phyloP scores from a whole-genome alignment of 2,329 filamentous ascomycete genomes.

The Fusarium proliferatum region DNA sequence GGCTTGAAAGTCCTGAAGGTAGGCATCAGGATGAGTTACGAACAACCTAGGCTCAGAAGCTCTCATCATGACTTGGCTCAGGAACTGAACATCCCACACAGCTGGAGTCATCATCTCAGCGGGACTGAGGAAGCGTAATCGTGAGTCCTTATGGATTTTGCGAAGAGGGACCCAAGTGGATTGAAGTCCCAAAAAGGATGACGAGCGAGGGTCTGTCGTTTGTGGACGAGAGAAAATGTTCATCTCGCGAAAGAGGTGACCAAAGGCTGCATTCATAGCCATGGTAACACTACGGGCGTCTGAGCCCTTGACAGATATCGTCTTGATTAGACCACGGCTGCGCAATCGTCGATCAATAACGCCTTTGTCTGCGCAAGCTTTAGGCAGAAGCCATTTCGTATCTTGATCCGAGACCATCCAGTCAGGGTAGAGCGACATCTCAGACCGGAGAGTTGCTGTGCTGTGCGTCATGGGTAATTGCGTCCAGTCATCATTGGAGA shows the following conservation, averaged over 20 bases:
- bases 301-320: conserved; percentile 68
- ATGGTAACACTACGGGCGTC: conserved; percentile 76
- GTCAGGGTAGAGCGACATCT: conserved; percentile 60
- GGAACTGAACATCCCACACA: conserved; percentile 77
- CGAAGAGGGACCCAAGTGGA: conserved; percentile 80
- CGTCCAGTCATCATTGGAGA: conserved; percentile 64
- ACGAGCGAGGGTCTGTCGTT: conserved; percentile 44
- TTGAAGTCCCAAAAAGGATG: conserved; percentile 69
- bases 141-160: conserved; percentile 79
- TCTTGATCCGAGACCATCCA: conserved; percentile 59
- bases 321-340: conserved; percentile 77
- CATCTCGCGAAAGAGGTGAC: conserved; percentile 62
- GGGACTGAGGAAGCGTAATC: conserved; percentile 75
- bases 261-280: conserved; percentile 72
- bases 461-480: conserved; percentile 63
- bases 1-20: conserved; percentile 71
- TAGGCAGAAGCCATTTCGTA: conserved; percentile 73
- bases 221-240: conserved; percentile 47
- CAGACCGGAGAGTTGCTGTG: conserved; percentile 57
- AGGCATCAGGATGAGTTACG: conserved; percentile 79
- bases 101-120: conserved; percentile 79
- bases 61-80: conserved; percentile 80
- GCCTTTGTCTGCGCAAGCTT: conserved; percentile 72
- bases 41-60: conserved; percentile 75
- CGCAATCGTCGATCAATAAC: conserved; percentile 76